Evolutionary conservation across 1,139 yeast genomes (phyloP).

Genomic region (Kodamaea sp.): DNA sequence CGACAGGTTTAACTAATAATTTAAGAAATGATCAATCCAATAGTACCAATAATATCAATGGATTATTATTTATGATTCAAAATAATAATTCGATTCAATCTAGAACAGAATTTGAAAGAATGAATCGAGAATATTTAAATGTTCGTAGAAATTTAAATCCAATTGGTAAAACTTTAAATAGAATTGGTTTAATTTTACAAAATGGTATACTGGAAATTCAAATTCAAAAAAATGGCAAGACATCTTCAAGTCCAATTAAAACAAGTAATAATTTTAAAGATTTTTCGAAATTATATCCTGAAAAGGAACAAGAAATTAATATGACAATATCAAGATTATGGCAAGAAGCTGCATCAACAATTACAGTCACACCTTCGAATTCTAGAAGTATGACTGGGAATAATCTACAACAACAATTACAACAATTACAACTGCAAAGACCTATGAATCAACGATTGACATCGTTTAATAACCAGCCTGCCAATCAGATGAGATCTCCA

Average conservation of each 20-base stretch:
- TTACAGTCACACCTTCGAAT: conserved; percentile 5
- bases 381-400: neutral
- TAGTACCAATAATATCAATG: conserved; percentile 25
- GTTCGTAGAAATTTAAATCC: conserved; percentile 71
- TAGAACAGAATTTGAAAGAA: conserved; percentile 71
- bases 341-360: conserved; percentile 36
- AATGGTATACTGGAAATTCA: neutral
- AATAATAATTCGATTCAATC: conserved; percentile 52
- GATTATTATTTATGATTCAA: conserved; percentile 32
- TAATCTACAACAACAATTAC: conserved; percentile 3
- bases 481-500: conserved; percentile 16
- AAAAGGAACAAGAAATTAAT: conserved; percentile 30
- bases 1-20: too few species aligned
- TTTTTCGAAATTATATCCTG: conserved; percentile 30
- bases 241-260: neutral
- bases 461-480: conserved; percentile 19
- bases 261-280: conserved; percentile 34
- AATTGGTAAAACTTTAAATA: conserved; percentile 54
- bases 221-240: too few species aligned
- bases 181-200: conserved; percentile 24
- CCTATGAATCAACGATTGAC: conserved; percentile 27
- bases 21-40: conserved; percentile 6
- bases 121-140: conserved; percentile 68
- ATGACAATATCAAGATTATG: conserved; percentile 31
- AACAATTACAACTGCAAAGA: conserved; percentile 17